Conservation (phyloP, 2,329 filamentous ascomycete genomes). For the Neophaeococcomyces mojaviensis region DNA sequence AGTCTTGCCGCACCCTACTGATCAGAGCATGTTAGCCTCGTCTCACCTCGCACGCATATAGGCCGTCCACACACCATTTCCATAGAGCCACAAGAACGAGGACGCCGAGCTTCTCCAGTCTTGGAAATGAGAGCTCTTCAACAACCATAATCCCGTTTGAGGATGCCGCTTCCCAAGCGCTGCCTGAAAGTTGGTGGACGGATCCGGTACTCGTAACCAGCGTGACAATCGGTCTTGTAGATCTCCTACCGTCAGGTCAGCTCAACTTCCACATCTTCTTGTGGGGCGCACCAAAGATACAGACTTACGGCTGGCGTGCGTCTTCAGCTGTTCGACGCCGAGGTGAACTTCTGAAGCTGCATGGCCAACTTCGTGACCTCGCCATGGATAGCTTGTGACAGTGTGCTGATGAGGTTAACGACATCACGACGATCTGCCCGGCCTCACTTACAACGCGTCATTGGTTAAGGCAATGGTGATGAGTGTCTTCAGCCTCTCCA, state of each 20-base stretch:
- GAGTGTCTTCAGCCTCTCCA: slow-evolving; percentile 14
- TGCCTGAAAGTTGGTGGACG: slow-evolving; percentile 12
- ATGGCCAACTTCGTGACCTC: slow-evolving; percentile 1
- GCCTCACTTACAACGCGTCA: slow-evolving; percentile 1
- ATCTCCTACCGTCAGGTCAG: no score
- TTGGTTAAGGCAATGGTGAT: slow-evolving; percentile 10
- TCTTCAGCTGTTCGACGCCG: slow-evolving; percentile 3
- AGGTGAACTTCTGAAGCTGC: slow-evolving; percentile 4
- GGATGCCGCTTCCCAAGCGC: slow-evolving; percentile 10
- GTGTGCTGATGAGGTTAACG: slow-evolving; percentile 3
- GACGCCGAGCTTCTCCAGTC: slow-evolving; percentile 8
- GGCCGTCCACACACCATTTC: slow-evolving; percentile 8
- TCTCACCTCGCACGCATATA: neutral
- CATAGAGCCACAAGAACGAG: slow-evolving; percentile 13
- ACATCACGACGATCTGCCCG: neutral
- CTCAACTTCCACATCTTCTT: no score
- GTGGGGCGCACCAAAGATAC: no score
- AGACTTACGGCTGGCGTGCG: slow-evolving; percentile 5
- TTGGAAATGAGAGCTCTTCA: slow-evolving; percentile 4
- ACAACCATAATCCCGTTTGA: slow-evolving; percentile 13
- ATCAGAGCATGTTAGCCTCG: neutral
- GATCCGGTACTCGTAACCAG: slow-evolving; percentile 11
- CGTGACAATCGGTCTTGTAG: slow-evolving; percentile 5
- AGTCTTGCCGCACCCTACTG: slow-evolving; percentile 15
- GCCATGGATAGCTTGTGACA: slow-evolving; percentile 8